A percentile compares a stretch with the other conserved stretches of the same genome.
These are phyloP conservation scores for Tulasnella sp. DNA, from an alignment of 768 basidiomycete genomes.

Conservation along the genomic window DNA sequence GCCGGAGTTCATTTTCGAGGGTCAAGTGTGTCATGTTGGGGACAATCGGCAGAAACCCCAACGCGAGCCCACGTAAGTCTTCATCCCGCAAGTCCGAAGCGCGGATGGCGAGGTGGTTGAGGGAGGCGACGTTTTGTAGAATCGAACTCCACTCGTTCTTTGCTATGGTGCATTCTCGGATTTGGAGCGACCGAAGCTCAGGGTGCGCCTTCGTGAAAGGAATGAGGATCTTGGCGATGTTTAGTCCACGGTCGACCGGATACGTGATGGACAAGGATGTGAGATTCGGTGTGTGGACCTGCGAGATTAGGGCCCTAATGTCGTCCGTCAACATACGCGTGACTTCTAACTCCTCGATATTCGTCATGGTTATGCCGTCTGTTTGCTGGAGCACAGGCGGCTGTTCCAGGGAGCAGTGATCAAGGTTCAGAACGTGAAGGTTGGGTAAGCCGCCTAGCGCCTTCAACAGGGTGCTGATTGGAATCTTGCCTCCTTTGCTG, in stretches of 20 bases:
- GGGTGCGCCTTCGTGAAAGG: neutral
- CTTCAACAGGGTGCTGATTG: neutral
- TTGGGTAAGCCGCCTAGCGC: neutral
- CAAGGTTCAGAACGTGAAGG: neutral
- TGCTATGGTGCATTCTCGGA: neutral
- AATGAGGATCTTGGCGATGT: neutral
- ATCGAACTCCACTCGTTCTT: neutral
- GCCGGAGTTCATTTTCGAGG: neutral
- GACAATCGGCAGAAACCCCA: neutral
- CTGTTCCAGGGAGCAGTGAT: neutral
- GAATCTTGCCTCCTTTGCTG: neutral
- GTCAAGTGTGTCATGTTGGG: neutral
- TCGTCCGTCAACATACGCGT: neutral
- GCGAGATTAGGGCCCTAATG: neutral
- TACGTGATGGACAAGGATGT: neutral
- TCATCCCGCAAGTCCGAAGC: neutral
- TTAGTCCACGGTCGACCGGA: neutral
- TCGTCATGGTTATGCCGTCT: neutral
- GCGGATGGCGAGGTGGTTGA: neutral
- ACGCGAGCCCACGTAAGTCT: neutral
- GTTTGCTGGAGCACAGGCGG: neutral
- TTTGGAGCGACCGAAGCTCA: neutral
- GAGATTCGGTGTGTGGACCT: neutral
- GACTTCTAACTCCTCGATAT: neutral
- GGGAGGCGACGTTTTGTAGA: neutral